Base-by-base conservation (phyloP, 2,329 filamentous ascomycete genomes). In the Tolypocladium inflatum region DNA sequence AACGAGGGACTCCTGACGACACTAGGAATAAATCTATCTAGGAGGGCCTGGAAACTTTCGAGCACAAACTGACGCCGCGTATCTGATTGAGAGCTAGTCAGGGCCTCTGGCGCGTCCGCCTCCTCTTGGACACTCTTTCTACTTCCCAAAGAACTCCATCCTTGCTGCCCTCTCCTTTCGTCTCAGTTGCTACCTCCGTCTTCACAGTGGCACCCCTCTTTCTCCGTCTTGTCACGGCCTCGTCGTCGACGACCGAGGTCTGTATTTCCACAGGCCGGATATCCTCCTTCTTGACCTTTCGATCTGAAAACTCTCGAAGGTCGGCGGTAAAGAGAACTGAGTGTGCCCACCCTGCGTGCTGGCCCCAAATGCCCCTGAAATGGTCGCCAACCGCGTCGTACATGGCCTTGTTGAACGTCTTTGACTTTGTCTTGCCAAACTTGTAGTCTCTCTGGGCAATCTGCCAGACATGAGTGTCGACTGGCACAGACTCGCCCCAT, bases 391-490 rank as follows among this genome's bases (percentile, higher is more conserved):
- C 85, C 0, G 91, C 90, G 69, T 94, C 87, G 67, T 99, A 97
- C 62, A 90, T 92, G 45, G 81, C 83, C 68, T 95, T 95, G 17
- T 88, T 97, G 61, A 99, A 80, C 53, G 90, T 93, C 68, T 91
- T 93, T 61, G 73, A 89, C 68, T 92, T 94, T 10, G 84, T 85
- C 68, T 90, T 93, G 8, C 90, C 90, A 66, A 99, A 96, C 59
- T 87, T 91, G 75, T 99, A 99, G 72, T 99, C 94, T 56, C 94
- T 82, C 71, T 95, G 90, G 0, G 94, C 95, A 68, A 99, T 97
- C 76, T 97, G 92, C 93, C 92, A 97, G 15, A 99, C 91, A 73
- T 99, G 95, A 1, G 95, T 99, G 72, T 99, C 94, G 38, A 99
- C 90, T 0, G 94, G 94, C 1, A 99, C 92, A 3, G 92, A 87